A percentile compares a stretch with the other conserved stretches of the same genome.
Evolutionary conservation across 2,329 filamentous ascomycete genomes (phyloP).

Genomic region (Xenosphaeropsis pyriputrescens): DNA sequence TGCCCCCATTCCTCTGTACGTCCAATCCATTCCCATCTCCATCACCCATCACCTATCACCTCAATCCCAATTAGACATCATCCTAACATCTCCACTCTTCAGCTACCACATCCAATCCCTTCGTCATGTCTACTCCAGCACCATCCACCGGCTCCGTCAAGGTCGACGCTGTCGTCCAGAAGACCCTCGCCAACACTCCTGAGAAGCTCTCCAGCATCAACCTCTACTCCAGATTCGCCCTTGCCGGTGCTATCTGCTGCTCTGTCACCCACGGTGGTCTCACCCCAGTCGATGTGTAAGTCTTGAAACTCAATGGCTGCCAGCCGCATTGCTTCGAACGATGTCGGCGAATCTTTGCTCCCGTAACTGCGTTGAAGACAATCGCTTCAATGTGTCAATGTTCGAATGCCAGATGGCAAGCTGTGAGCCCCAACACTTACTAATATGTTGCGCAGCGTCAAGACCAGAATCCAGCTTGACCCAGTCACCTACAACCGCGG

Average conservation of each 20-base stretch:
- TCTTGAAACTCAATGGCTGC: conserved; percentile 16
- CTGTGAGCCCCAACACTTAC: conserved; percentile 5
- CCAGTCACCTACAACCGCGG: conserved; percentile 79
- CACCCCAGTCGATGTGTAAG: conserved; percentile 99
- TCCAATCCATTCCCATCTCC: neutral
- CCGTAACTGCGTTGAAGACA: no score
- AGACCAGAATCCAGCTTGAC: conserved; percentile 91
- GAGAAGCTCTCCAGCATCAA: conserved; percentile 43
- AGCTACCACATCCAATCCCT: conserved; percentile 4
- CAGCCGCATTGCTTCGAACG: conserved; percentile 3
- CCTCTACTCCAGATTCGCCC: conserved; percentile 92
- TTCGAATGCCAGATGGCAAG: conserved; percentile 1
- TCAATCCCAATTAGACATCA: conserved; percentile 3
- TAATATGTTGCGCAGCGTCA: conserved; percentile 48
- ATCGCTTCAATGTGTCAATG: neutral
- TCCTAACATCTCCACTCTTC: conserved; percentile 5
- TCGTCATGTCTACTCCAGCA: conserved; percentile 10
- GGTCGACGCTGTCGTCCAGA: conserved; percentile 17
- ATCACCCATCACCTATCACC: conserved; percentile 10
- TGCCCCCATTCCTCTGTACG: no score
- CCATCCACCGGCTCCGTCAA: conserved; percentile 16
- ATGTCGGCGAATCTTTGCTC: no score
- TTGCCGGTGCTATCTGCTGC: conserved; percentile 96
- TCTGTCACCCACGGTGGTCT: conserved; percentile 93
- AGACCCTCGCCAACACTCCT: conserved; percentile 15